Evolutionary conservation across 2,329 filamentous ascomycete species (phyloP).

Genomic region (Fusarium lateritium): DNA sequence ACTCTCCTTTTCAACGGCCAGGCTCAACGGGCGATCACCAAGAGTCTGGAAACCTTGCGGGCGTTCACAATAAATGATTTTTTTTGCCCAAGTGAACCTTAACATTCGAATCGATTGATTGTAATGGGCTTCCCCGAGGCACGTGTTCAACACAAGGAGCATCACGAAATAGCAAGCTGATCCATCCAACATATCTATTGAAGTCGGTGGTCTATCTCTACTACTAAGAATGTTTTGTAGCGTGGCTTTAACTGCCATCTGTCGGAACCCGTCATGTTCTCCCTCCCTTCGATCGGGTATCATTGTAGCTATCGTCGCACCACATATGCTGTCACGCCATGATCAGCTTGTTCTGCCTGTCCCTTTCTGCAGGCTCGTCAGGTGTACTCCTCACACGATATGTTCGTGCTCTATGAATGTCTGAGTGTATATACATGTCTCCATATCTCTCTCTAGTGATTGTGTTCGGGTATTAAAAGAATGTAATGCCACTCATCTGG

Average conservation of each 20-base stretch:
- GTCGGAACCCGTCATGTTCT: conserved; percentile 25
- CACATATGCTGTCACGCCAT: conserved; percentile 24
- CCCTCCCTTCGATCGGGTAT: conserved; percentile 42
- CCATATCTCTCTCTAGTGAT: conserved; percentile 20
- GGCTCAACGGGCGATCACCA: conserved; percentile 4
- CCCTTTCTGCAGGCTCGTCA: conserved; percentile 7
- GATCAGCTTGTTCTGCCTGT: conserved; percentile 21
- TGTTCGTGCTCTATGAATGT: conserved; percentile 34
- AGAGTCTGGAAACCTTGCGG: conserved; percentile 1
- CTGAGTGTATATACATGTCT: conserved; percentile 25
- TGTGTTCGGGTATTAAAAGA: conserved; percentile 49
- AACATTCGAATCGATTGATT: too few species aligned
- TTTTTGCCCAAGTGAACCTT: neutral
- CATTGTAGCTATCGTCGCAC: conserved; percentile 35
- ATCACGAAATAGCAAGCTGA: neutral
- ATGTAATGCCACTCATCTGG: conserved; percentile 41
- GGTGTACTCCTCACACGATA: conserved; percentile 29
- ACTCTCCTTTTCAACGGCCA: conserved; percentile 34
- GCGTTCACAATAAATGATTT: neutral
- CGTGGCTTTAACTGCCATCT: conserved; percentile 22
- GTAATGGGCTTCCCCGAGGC: neutral
- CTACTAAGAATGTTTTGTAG: conserved; percentile 15
- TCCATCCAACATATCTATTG: conserved; percentile 35
- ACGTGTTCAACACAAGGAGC: too few species aligned
- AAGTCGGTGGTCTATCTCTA: conserved; percentile 25